Evolutionary conservation across 1,139 yeast species (phyloP).

Genomic region (Scheffersomyces cryptocercus): DNA sequence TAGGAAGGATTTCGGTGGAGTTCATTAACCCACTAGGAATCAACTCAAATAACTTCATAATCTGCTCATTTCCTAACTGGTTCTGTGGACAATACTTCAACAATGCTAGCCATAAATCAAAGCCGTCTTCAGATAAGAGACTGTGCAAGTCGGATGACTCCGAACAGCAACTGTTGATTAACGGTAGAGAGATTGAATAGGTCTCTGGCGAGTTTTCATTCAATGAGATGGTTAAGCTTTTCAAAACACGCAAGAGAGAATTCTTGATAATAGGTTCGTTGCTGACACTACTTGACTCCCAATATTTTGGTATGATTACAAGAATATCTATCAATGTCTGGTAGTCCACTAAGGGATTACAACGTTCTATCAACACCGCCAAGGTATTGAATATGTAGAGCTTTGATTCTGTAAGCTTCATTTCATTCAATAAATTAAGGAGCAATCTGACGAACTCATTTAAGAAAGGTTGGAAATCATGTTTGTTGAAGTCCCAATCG

Average conservation of each 20-base stretch:
- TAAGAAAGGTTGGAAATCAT: conserved; percentile 65
- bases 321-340: conserved; percentile 56
- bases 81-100: conserved; percentile 54
- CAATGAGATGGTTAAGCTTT: conserved; percentile 63
- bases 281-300: conserved; percentile 61
- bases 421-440: conserved; percentile 45
- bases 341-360: conserved; percentile 59
- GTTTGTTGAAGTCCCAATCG: conserved; percentile 83
- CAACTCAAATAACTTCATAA: conserved; percentile 48
- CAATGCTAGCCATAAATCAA: conserved; percentile 77
- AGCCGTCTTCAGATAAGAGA: conserved; percentile 81
- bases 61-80: conserved; percentile 24
- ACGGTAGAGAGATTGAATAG: conserved; percentile 66
- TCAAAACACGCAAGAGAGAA: conserved; percentile 67
- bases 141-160: conserved; percentile 60
- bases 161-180: conserved; percentile 63
- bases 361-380: conserved; percentile 62
- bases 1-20: conserved; percentile 77
- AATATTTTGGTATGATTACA: conserved; percentile 65
- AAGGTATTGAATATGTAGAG: conserved; percentile 67
- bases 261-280: conserved; percentile 71
- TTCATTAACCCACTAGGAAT: conserved; percentile 52
- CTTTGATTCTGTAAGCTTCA: conserved; percentile 72
- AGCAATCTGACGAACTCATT: conserved; percentile 53
- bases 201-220: conserved; percentile 60